These are phyloP conservation scores for Coffea canephora DNA, from an alignment of 257 asterid genomes.

Conservation along the genomic window DNA sequence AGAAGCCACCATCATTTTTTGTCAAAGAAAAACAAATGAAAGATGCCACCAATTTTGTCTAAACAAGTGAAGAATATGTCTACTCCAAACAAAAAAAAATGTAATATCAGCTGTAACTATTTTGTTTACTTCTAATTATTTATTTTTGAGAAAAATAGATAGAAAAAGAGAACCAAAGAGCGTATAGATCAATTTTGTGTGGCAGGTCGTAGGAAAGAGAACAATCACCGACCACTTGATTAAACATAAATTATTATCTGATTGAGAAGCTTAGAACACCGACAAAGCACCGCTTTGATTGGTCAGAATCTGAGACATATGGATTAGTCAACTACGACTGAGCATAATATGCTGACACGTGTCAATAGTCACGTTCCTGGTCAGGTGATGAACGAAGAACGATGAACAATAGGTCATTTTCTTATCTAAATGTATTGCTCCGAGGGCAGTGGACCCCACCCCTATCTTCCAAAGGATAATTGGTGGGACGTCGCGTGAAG, in stretches of 20 bases:
- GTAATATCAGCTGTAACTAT: not conserved
- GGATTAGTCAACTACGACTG: slow-evolving; percentile 15
- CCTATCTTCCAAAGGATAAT: not conserved
- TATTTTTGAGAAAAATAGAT: not conserved
- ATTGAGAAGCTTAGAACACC: not conserved
- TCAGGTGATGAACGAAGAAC: too few species aligned
- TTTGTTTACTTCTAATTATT: not conserved
- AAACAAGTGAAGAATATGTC: not conserved
- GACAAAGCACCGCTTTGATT: slow-evolving; percentile 13
- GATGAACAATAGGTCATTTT: slow-evolving; percentile 7
- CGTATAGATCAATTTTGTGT: not conserved
- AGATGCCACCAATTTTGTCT: not conserved
- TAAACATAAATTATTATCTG: slow-evolving; percentile 7
- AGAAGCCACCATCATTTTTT: not conserved
- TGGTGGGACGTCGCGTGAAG: slow-evolving; percentile 3
- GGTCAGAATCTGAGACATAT: not conserved
- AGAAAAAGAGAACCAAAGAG: not conserved
- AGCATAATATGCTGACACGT: slow-evolving; percentile 12
- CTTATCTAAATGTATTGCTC: slow-evolving; percentile 2
- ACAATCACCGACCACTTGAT: slow-evolving; percentile 15
- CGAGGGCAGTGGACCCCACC: not conserved
- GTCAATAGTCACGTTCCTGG: not conserved
- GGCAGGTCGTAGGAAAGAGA: not conserved
- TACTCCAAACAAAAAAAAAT: not conserved
- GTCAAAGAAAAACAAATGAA: not conserved